Evolutionary conservation across 1,284 basidiomycete species (phyloP).

Genomic region (Cryptococcus neoformans): DNA sequence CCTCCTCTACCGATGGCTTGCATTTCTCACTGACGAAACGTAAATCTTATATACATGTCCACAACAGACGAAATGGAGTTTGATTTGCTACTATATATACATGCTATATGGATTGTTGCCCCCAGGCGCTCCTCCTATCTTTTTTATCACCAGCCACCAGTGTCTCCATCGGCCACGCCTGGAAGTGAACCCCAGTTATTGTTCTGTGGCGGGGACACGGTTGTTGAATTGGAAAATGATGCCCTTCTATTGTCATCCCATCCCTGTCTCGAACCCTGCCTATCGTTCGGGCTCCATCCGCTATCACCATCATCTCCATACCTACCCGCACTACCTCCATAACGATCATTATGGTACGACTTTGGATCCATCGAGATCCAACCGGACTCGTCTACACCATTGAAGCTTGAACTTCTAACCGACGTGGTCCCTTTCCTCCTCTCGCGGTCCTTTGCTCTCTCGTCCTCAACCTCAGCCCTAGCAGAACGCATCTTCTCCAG

Average conservation of each 20-base stretch:
- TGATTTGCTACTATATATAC: too few species aligned
- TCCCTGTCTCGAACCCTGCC: not conserved
- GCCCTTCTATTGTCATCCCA: not conserved
- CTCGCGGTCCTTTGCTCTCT: not conserved
- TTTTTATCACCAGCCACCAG: not conserved
- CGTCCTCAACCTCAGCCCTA: not conserved
- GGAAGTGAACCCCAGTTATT: not conserved
- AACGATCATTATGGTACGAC: not conserved
- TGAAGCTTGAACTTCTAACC: not conserved
- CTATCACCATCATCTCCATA: not conserved
- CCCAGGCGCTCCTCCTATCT: not conserved
- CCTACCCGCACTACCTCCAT: not conserved
- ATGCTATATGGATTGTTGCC: too few species aligned
- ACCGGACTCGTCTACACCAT: not conserved
- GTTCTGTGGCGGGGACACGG: not conserved
- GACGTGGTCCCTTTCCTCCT: not conserved
- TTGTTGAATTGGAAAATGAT: not conserved
- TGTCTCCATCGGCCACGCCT: not conserved
- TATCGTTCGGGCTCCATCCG: not conserved
- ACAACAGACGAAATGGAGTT: too few species aligned
- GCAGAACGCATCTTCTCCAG: not conserved
- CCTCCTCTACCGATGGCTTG: too few species aligned
- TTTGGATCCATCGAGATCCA: not conserved
- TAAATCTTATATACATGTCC: too few species aligned
- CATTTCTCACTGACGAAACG: too few species aligned